Conservation (phyloP, 768 basidiomycete genomes). For the Filobasidium floriforme region DNA sequence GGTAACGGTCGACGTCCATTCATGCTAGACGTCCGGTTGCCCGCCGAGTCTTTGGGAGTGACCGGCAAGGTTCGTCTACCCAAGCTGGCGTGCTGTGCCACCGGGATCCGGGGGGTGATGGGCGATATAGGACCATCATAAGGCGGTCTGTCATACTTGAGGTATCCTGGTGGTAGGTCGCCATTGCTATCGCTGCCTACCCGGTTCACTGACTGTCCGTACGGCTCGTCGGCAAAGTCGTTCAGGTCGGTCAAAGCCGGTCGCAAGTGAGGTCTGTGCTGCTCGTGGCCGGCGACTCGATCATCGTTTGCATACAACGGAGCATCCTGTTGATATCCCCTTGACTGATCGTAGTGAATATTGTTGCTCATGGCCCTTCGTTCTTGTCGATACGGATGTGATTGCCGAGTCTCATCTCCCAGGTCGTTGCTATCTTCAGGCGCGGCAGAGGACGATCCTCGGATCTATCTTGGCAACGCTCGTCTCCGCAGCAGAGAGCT, state of each 20-base stretch:
- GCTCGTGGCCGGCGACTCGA: background rate
- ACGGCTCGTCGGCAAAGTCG: background rate
- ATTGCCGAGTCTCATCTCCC: background rate
- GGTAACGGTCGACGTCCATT: constrained; percentile 5
- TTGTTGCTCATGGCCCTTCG: background rate
- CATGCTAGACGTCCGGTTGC: background rate
- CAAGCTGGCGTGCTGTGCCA: background rate
- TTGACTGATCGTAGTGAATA: constrained; percentile 7
- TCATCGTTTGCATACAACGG: background rate
- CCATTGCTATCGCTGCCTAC: background rate
- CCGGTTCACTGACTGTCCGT: background rate
- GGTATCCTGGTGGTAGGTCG: constrained; percentile 4
- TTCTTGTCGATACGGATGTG: background rate
- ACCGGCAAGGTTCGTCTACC: constrained; percentile 11
- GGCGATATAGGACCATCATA: background rate
- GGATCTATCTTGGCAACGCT: no score
- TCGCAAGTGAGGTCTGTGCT: background rate
- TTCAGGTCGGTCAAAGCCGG: background rate
- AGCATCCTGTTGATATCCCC: constrained; percentile 1
- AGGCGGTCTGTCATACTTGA: background rate
- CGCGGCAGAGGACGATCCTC: background rate
- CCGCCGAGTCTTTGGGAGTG: constrained; percentile 7
- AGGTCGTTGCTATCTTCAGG: background rate
- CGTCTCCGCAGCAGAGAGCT: no score
- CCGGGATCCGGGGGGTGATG: background rate